These are phyloP conservation scores for Rhizoctonia solani DNA, from an alignment of 1,284 basidiomycete species.

Conservation along the genomic window DNA sequence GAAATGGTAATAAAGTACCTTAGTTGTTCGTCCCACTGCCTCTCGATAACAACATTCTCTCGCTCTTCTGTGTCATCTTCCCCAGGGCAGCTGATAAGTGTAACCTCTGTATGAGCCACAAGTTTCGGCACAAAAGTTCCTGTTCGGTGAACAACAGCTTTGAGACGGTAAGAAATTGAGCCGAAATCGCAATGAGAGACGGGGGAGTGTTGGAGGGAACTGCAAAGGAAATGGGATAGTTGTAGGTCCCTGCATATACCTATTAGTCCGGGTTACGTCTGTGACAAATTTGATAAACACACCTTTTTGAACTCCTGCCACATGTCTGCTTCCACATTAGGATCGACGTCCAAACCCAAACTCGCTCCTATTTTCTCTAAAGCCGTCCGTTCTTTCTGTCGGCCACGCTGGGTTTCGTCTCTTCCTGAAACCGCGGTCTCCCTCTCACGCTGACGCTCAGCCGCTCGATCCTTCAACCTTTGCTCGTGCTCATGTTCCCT, in stretches of 20 bases:
- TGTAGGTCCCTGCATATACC: conserved; percentile 73
- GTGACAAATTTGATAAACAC: background rate
- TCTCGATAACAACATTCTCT: conserved; percentile 83
- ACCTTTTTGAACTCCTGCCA: conserved; percentile 92
- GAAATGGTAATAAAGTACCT: conserved; percentile 75
- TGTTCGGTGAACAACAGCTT: conserved; percentile 81
- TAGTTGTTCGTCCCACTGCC: conserved; percentile 91
- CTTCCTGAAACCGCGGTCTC: conserved; percentile 39
- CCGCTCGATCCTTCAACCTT: background rate
- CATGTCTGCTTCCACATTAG: conserved; percentile 53
- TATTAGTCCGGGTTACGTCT: conserved; percentile 16
- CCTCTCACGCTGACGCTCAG: conserved; percentile 1
- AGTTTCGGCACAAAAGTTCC: conserved; percentile 82
- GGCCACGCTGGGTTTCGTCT: conserved; percentile 34
- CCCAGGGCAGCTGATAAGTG: conserved; percentile 67
- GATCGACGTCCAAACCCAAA: conserved; percentile 52
- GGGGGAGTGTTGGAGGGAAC: conserved; percentile 84
- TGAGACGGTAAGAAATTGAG: conserved; percentile 77
- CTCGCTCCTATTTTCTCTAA: conserved; percentile 48
- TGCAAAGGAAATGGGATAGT: conserved; percentile 90
- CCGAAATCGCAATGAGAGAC: conserved; percentile 78
- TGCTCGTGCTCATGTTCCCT: background rate
- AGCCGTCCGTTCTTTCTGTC: conserved; percentile 30
- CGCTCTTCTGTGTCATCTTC: conserved; percentile 80
- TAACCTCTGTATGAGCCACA: conserved; percentile 71